Evolutionary conservation across 2,329 filamentous ascomycete genomes (phyloP).

Genomic region (Verticillium longisporum): DNA sequence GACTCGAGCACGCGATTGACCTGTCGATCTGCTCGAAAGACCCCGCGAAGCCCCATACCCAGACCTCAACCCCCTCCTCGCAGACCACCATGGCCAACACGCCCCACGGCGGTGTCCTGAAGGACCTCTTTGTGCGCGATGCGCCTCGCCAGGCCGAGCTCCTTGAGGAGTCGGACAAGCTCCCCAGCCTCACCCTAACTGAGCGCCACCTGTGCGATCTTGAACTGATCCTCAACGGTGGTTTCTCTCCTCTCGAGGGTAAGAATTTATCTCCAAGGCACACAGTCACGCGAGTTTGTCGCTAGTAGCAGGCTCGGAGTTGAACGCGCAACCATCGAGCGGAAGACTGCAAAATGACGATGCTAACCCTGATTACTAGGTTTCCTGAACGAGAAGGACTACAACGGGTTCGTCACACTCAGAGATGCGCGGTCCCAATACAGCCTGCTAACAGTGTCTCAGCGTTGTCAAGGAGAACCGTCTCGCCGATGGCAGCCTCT

Average conservation of each 20-base stretch:
- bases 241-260: constrained; percentile 97
- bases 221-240: constrained; percentile 93
- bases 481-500: constrained; percentile 81
- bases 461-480: constrained; percentile 87
- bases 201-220: constrained; percentile 98
- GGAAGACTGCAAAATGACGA: too few relatives aligned
- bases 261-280: constrained; percentile 22
- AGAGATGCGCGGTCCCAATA: not conserved
- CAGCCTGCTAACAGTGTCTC: constrained; percentile 20
- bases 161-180: constrained; percentile 72
- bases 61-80: not conserved
- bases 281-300: not conserved
- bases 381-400: constrained; percentile 97
- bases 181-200: constrained; percentile 76
- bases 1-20: not conserved
- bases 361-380: constrained; percentile 39
- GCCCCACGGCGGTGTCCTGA: constrained; percentile 88
- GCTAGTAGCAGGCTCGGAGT: too few relatives aligned
- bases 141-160: constrained; percentile 75
- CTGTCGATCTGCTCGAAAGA: not conserved
- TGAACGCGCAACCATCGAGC: too few relatives aligned
- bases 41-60: not conserved
- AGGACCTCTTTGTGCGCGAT: constrained; percentile 96
- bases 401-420: constrained; percentile 64
- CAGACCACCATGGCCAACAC: constrained; percentile 51